These are phyloP conservation scores for Paraphoma chrysanthemicola DNA, from an alignment of 2,329 filamentous ascomycete genomes.

Conservation along the genomic window DNA sequence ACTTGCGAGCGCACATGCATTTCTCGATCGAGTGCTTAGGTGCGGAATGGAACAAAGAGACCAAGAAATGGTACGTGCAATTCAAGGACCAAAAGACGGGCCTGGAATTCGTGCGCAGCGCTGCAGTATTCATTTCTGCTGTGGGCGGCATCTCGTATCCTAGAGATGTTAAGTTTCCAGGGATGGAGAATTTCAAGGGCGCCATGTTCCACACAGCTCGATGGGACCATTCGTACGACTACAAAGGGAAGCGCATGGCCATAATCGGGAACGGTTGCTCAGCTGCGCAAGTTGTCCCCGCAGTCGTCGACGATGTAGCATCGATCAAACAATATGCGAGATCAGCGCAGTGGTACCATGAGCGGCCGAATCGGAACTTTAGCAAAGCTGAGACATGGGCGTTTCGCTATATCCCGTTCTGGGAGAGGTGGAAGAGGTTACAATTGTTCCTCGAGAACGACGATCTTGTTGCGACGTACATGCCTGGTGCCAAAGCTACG, in stretches of 20 bases:
- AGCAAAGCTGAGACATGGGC: slow-evolving; percentile 34
- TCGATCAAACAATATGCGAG: slow-evolving; percentile 45
- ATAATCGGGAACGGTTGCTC: slow-evolving; percentile 52
- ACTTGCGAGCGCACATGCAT: slow-evolving; percentile 57
- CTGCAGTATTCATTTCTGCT: slow-evolving; percentile 50
- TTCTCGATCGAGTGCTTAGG: slow-evolving; percentile 56
- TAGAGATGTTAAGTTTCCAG: slow-evolving; percentile 38
- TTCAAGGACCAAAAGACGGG: slow-evolving; percentile 45
- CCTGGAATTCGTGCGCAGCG: slow-evolving; percentile 47
- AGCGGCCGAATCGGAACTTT: slow-evolving; percentile 40
- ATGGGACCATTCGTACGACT: slow-evolving; percentile 53
- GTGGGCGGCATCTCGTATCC: slow-evolving; percentile 48
- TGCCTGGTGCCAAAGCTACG: slow-evolving; percentile 3
- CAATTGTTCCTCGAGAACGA: slow-evolving; percentile 20
- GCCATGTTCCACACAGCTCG: slow-evolving; percentile 49
- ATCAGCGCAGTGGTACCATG: slow-evolving; percentile 44
- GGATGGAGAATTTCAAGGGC: slow-evolving; percentile 53
- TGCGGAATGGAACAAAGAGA: slow-evolving; percentile 54
- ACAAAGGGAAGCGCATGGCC: slow-evolving; percentile 47
- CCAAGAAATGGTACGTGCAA: slow-evolving; percentile 56
- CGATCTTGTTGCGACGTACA: slow-evolving; percentile 17
- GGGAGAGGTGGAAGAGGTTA: slow-evolving; percentile 12
- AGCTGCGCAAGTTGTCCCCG: slow-evolving; percentile 53
- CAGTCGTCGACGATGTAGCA: slow-evolving; percentile 45
- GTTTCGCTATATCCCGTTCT: slow-evolving; percentile 46